phyloP scores from a whole-genome alignment of 1,284 basidiomycete genomes.

The Calocybe gambosa region DNA sequence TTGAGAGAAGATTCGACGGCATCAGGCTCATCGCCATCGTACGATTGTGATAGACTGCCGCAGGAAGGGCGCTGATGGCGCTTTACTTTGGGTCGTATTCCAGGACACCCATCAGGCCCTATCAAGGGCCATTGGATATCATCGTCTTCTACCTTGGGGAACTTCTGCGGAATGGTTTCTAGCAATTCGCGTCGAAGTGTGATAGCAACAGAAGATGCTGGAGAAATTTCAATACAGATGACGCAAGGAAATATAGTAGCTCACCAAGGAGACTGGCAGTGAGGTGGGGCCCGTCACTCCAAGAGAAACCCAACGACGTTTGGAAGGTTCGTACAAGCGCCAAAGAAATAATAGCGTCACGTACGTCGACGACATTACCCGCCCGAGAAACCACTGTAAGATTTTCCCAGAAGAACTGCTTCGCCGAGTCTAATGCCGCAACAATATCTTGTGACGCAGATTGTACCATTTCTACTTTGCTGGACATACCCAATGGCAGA shows the following conservation, averaged over 20 bases:
- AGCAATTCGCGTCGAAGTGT: conserved; percentile 78
- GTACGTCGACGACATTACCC: conserved; percentile 63
- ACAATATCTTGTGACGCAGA: conserved; percentile 58
- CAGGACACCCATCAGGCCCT: conserved; percentile 34
- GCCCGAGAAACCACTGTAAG: conserved; percentile 50
- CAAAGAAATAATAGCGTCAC: conserved; percentile 67
- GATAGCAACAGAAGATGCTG: conserved; percentile 66
- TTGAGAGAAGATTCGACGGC: conserved; percentile 32
- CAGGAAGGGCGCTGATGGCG: conserved; percentile 6
- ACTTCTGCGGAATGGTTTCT: conserved; percentile 65
- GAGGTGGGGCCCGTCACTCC: conserved; percentile 41
- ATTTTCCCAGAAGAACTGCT: conserved; percentile 64
- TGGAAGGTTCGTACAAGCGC: conserved; percentile 72
- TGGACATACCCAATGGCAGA: conserved; percentile 73
- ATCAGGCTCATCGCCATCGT: conserved; percentile 33
- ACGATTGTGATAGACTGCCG: conserved; percentile 16
- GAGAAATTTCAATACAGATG: conserved; percentile 2
- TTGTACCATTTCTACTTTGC: conserved; percentile 32
- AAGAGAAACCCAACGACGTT: conserved; percentile 66
- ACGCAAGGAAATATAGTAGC: conserved; percentile 15
- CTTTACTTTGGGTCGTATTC: conserved; percentile 23
- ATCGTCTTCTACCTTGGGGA: conserved; percentile 38
- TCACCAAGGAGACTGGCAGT: conserved; percentile 66
- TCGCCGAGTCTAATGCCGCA: conserved; percentile 56
- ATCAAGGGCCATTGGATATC: conserved; percentile 68